Evolutionary conservation across 306 rosid species (phyloP), one percentile per base, ranked within the genome.

Genomic region (Cyclanthera cordifolia): DNA sequence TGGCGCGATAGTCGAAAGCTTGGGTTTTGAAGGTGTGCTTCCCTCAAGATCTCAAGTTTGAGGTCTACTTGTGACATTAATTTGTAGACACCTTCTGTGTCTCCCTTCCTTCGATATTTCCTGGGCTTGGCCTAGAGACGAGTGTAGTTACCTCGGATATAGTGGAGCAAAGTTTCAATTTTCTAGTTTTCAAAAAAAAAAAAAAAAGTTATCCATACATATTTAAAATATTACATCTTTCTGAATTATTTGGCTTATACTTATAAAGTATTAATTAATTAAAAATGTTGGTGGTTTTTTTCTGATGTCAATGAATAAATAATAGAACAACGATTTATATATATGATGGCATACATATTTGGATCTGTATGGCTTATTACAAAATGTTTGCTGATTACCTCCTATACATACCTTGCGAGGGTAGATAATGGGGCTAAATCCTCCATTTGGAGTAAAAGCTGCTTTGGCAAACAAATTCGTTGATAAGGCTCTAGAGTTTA

Each of bases 361-460:
- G 70, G 39, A 45, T 65, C 37, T 65, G 17, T 65, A 37, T 23
- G 70, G 70, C 30, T 45, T 65, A 21, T 7, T 13, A 43, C 14
- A 21, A 65, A 65, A 65, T 45, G 51, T 65, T 32, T 45, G 53
- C 70, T 45, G 53, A 65, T 32, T 65, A 15, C 21, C 20, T 65
- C 14, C 37, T n/a, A 20, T 14, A 1, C 23, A 27, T 63, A 63
- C 49, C 53, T 43, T 4, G 48, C 24, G 52, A 25, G 77, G 55
- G 54, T 83, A 91, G 97, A 84, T 91, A 74, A 89, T 91, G 96
- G 97, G 97, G 45, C 82, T 91, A 25, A 91, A 91, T 77, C 97
- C 97, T 70, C 97, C 97, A 16, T 91, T 91, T 39, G 96, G 97
- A 70, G 59, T 87, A 53, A 80, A 84, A 80, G 95, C 95, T 49